phyloP scores from a whole-genome alignment of 352 stramenopile genomes.

The Hyaloperonospora brassicae region DNA sequence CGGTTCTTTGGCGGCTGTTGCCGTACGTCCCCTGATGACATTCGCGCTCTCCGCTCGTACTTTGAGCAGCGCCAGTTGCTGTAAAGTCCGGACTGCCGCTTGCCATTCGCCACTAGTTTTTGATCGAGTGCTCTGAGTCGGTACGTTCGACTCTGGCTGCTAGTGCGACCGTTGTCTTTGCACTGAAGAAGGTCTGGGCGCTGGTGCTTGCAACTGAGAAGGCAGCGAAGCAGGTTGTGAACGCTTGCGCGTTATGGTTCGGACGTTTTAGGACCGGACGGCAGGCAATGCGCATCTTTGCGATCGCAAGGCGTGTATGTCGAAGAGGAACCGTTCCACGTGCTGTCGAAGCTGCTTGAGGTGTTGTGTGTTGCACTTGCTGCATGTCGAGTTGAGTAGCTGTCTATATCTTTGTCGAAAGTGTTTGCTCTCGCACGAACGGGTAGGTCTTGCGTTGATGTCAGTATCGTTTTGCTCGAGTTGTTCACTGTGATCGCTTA shows the following conservation, averaged over 20 bases:
- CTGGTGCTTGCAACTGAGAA: conserved; percentile 24
- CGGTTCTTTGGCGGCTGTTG: conserved; percentile 80
- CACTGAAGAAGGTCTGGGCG: conserved; percentile 11
- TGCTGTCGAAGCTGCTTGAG: conserved; percentile 28
- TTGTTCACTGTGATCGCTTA: too few species aligned
- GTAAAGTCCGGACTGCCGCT: conserved; percentile 10
- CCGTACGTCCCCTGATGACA: conserved; percentile 65
- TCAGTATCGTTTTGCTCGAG: too few species aligned
- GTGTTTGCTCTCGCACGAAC: too few species aligned
- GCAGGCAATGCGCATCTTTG: conserved; percentile 4
- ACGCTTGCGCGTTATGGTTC: conserved; percentile 16
- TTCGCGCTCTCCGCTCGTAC: conserved; percentile 50
- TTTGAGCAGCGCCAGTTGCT: conserved; percentile 29
- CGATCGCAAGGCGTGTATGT: conserved; percentile 2
- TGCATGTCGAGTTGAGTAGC: too few species aligned
- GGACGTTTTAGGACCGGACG: conserved; percentile 13
- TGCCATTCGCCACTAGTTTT: not conserved
- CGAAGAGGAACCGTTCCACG: conserved; percentile 22
- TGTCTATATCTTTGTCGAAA: too few species aligned
- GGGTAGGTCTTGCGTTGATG: too few species aligned
- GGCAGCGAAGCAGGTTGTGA: conserved; percentile 19
- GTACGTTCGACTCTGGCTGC: not conserved
- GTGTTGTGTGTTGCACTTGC: conserved; percentile 14
- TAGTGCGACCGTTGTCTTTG: conserved; percentile 23
- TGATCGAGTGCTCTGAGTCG: too few species aligned